Percentiles rank a stretch among this genome's conserved stretches.
phyloP scores from a whole-genome alignment of 805 yeast genomes.

The Groenewaldozyma salmanticensis region DNA sequence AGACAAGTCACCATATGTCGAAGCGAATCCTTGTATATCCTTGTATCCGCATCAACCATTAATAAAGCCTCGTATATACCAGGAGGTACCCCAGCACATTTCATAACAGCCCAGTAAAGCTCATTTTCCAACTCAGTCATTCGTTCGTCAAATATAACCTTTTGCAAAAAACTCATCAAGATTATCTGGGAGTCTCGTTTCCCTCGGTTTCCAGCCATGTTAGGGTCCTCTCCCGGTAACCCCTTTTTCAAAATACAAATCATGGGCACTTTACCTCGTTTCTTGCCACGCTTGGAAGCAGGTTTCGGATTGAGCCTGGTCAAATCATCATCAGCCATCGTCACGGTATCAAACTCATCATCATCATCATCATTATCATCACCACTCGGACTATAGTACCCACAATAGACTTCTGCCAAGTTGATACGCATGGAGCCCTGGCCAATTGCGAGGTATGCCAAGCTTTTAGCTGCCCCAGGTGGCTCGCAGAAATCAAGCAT shows the following conservation, averaged over 20 bases:
- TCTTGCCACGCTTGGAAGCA: slow-evolving; percentile 26
- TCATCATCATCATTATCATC: neutral
- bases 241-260: slow-evolving; percentile 80
- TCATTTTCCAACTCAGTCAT: slow-evolving; percentile 87
- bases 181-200: slow-evolving; percentile 92
- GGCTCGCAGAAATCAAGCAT: slow-evolving; percentile 65
- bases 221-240: slow-evolving; percentile 54
- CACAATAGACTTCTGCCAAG: slow-evolving; percentile 79
- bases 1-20: slow-evolving; percentile 84
- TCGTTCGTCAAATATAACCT: slow-evolving; percentile 82
- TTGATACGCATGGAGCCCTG: slow-evolving; percentile 69
- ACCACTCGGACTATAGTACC: slow-evolving; percentile 43
- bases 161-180: slow-evolving; percentile 82
- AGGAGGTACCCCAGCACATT: slow-evolving; percentile 68
- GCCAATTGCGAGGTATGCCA: slow-evolving; percentile 80
- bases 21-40: slow-evolving; percentile 73
- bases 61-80: slow-evolving; percentile 69
- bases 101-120: slow-evolving; percentile 65
- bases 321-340: slow-evolving; percentile 34
- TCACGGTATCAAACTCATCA: neutral
- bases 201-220: slow-evolving; percentile 89
- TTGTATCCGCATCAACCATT: slow-evolving; percentile 95
- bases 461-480: slow-evolving; percentile 53
- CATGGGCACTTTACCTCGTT: slow-evolving; percentile 65
- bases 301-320: neutral